Conservation (phyloP, 116 monocot species). For the Dioscorea cayenensis region DNA sequence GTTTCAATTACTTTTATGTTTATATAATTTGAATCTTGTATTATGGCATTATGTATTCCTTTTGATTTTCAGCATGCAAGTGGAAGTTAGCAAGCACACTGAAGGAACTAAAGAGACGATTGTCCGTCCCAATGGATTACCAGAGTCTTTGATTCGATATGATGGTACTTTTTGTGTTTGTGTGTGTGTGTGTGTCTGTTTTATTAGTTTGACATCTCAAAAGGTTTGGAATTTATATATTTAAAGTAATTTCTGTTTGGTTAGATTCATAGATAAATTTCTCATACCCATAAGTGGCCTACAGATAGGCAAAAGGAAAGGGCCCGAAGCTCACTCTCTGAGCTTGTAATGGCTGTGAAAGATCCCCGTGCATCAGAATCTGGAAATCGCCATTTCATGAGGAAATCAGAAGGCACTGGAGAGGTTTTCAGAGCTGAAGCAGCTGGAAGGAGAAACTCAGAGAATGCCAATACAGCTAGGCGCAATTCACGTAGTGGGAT, state of each 20-base stretch:
- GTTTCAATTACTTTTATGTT: neutral
- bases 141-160: constrained; percentile 90
- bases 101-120: constrained; percentile 86
- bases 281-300: constrained; percentile 3
- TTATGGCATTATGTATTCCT: neutral
- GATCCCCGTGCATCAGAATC: constrained; percentile 66
- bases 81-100: constrained; percentile 93
- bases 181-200: too few species aligned
- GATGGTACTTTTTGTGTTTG: constrained; percentile 42
- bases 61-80: constrained; percentile 73
- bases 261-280: neutral
- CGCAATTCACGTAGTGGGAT: constrained; percentile 48
- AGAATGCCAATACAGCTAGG: constrained; percentile 29
- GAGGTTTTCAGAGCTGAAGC: constrained; percentile 16
- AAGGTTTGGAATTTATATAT: neutral
- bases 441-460: constrained; percentile 59
- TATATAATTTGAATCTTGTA: neutral
- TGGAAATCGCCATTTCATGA: constrained; percentile 30
- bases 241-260: neutral
- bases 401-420: constrained; percentile 51
- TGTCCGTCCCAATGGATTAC: constrained; percentile 87
- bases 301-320: constrained; percentile 86
- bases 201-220: neutral
- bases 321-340: constrained; percentile 69
- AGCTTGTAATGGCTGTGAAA: constrained; percentile 78